These are phyloP conservation scores for Plicaturopsis crispa DNA, from an alignment of 768 basidiomycete species.

Conservation along the genomic window DNA sequence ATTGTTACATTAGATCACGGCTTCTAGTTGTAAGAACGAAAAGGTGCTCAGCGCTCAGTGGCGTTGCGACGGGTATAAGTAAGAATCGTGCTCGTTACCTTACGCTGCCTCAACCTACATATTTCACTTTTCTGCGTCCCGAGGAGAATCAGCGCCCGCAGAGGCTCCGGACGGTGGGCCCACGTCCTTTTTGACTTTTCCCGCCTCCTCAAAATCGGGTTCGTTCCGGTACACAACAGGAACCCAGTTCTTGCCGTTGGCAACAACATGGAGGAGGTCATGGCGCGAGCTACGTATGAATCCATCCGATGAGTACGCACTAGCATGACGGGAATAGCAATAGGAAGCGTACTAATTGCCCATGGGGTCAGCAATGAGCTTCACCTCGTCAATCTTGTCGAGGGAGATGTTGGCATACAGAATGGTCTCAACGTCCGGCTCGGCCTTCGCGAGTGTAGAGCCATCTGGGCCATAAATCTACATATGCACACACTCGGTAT, in stretches of 20 bases:
- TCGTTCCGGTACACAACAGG: constrained; percentile 15
- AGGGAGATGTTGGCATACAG: constrained; percentile 21
- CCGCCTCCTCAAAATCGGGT: no score
- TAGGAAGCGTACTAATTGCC: constrained; percentile 16
- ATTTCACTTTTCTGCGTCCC: no score
- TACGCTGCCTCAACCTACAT: no score
- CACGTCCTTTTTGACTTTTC: no score
- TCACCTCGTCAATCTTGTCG: constrained; percentile 21
- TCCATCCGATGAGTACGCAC: neutral
- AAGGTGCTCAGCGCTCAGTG: no score
- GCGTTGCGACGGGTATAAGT: no score
- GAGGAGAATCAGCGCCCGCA: no score
- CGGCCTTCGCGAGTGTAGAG: constrained; percentile 14
- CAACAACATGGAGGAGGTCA: constrained; percentile 20
- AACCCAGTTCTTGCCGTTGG: constrained; percentile 19
- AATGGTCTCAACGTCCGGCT: constrained; percentile 19
- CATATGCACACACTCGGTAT: no score
- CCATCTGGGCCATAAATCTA: constrained; percentile 25
- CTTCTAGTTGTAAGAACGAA: no score
- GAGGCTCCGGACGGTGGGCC: no score
- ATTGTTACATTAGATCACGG: no score
- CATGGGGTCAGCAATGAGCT: constrained; percentile 18
- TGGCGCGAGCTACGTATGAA: constrained; percentile 12
- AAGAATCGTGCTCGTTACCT: no score
- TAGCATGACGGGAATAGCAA: neutral